Conservation (phyloP, 2,329 filamentous ascomycete genomes). For the Pestalotiopsis sp. region DNA sequence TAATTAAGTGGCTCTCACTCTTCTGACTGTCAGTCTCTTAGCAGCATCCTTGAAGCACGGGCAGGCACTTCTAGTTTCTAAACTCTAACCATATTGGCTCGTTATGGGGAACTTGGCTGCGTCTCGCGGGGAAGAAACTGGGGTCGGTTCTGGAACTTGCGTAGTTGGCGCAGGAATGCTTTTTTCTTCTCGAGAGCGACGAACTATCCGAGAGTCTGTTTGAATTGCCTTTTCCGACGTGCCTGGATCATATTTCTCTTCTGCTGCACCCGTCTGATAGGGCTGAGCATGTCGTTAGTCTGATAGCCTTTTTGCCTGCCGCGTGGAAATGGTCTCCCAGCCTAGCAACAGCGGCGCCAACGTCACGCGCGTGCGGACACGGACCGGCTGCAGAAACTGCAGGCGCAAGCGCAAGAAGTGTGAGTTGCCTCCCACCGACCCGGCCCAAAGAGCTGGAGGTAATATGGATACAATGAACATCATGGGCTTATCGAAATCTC, state of each 20-base stretch:
- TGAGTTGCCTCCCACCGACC: background rate
- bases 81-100: background rate
- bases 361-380: conserved; percentile 1
- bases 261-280: background rate
- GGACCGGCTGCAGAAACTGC: conserved; percentile 2
- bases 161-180: background rate
- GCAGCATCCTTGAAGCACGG: too few species aligned
- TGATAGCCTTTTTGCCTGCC: background rate
- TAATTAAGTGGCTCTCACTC: too few species aligned
- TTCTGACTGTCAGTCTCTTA: too few species aligned
- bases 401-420: conserved; percentile 5
- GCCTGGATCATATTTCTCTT: background rate
- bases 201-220: background rate
- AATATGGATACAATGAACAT: background rate
- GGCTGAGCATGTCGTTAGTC: background rate
- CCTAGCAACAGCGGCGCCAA: background rate
- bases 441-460: background rate
- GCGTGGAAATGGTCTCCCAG: background rate
- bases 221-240: background rate
- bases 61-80: too few species aligned
- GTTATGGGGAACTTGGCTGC: background rate
- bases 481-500: background rate
- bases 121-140: background rate
- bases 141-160: background rate
- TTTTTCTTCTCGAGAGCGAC: background rate